Percentiles rank a stretch among this genome's conserved stretches.
Evolutionary conservation across 768 basidiomycete genomes (phyloP).

Genomic region (Russula foetens): DNA sequence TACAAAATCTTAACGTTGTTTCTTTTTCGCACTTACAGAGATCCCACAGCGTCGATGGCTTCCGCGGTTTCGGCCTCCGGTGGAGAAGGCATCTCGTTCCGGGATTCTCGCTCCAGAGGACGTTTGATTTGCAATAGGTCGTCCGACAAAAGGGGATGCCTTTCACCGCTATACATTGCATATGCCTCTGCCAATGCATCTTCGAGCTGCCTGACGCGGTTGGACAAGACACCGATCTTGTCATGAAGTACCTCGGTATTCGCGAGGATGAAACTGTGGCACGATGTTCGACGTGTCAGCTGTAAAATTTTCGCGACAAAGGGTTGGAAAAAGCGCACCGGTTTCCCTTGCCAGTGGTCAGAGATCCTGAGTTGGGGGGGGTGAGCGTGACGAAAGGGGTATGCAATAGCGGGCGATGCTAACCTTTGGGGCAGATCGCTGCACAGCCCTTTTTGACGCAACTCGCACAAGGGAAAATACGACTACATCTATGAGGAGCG

Average conservation of each 20-base stretch:
- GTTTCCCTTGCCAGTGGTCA: slow-evolving; percentile 69
- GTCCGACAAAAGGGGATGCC: slow-evolving; percentile 51
- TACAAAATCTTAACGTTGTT: neutral
- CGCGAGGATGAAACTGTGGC: slow-evolving; percentile 54
- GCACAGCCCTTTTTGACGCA: slow-evolving; percentile 36
- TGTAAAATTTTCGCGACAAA: slow-evolving; percentile 14
- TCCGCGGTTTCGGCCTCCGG: slow-evolving; percentile 42
- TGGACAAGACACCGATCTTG: slow-evolving; percentile 53
- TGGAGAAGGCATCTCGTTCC: slow-evolving; percentile 28
- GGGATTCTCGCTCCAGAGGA: slow-evolving; percentile 54
- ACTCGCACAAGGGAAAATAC: slow-evolving; percentile 51
- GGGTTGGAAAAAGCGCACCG: slow-evolving; percentile 32
- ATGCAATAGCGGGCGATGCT: slow-evolving; percentile 3
- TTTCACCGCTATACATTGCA: slow-evolving; percentile 35
- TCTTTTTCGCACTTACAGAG: slow-evolving; percentile 38
- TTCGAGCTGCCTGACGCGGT: slow-evolving; percentile 59
- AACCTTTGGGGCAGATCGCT: slow-evolving; percentile 61
- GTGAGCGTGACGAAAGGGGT: neutral
- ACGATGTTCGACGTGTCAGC: neutral
- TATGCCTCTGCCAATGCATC: slow-evolving; percentile 54
- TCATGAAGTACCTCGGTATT: slow-evolving; percentile 64
- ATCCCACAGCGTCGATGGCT: slow-evolving; percentile 55
- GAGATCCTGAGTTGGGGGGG: slow-evolving; percentile 39
- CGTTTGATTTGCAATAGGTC: slow-evolving; percentile 58
- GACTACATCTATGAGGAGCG: slow-evolving; percentile 40